phyloP scores from a whole-genome alignment of 2,329 filamentous ascomycete species.

The Aureobasidium sp. region DNA sequence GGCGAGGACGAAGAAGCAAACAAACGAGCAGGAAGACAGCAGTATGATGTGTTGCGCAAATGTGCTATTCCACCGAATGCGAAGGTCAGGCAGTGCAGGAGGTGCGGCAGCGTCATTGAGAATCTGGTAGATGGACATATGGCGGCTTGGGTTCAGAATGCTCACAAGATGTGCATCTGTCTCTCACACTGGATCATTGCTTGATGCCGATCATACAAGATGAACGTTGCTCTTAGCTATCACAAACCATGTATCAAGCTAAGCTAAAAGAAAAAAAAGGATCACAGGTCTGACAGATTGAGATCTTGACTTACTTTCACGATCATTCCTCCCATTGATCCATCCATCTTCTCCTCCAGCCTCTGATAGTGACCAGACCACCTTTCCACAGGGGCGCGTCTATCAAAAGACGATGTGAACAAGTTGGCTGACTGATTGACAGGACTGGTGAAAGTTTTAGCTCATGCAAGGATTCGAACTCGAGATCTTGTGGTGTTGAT shows the following conservation, averaged over 20 bases:
- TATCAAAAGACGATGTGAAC: background rate
- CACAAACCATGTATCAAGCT: background rate
- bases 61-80: slow-evolving; percentile 28
- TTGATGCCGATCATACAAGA: background rate
- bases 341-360: background rate
- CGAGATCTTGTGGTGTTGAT: background rate
- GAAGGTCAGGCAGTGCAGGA: slow-evolving; percentile 33
- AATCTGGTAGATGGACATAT: slow-evolving; percentile 27
- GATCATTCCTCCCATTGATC: background rate
- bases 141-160: slow-evolving; percentile 23
- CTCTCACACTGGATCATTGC: slow-evolving; percentile 15
- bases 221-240: background rate
- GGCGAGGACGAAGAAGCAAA: slow-evolving; percentile 46
- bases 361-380: background rate
- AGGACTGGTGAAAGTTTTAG: background rate
- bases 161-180: slow-evolving; percentile 24
- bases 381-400: background rate
- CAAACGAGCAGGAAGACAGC: slow-evolving; percentile 51
- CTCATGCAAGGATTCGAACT: background rate
- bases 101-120: slow-evolving; percentile 40
- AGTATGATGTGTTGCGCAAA: slow-evolving; percentile 50
- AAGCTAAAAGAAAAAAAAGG: background rate
- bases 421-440: background rate
- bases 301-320: background rate
- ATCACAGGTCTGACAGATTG: background rate